Conservation (phyloP, 2,329 filamentous ascomycete genomes). For the Incumbomyces lentus region DNA sequence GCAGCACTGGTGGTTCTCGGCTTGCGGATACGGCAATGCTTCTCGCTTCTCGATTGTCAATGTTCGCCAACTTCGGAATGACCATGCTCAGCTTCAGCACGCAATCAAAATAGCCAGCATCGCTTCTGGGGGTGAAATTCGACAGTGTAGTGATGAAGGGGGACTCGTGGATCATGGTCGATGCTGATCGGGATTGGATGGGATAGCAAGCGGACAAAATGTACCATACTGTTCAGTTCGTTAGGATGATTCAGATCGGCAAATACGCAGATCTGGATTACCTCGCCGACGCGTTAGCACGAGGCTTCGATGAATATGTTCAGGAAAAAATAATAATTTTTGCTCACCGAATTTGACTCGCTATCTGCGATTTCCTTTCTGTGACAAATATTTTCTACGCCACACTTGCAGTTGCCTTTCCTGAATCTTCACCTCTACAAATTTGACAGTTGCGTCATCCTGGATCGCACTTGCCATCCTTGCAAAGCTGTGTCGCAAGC, state of each 20-base stretch:
- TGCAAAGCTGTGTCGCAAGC: too few species aligned
- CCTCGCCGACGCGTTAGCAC: not conserved
- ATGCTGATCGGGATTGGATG: constrained; percentile 3
- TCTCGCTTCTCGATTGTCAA: not conserved
- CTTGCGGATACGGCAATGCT: constrained; percentile 5
- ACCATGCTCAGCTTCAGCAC: constrained; percentile 1
- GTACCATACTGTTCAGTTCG: constrained; percentile 4
- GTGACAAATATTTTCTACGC: too few species aligned
- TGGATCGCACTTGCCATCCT: too few species aligned
- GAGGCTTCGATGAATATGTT: constrained; percentile 3
- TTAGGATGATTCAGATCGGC: not conserved
- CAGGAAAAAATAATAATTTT: not conserved
- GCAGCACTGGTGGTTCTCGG: constrained; percentile 1
- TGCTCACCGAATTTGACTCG: too few species aligned
- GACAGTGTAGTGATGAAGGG: not conserved
- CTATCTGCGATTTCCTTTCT: too few species aligned
- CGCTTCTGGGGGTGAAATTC: not conserved
- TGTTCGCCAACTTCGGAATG: constrained; percentile 1
- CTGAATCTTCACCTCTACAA: too few species aligned
- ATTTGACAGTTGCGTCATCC: too few species aligned
- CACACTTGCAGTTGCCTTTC: too few species aligned
- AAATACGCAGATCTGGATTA: too few species aligned
- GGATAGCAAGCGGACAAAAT: not conserved
- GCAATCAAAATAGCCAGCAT: not conserved
- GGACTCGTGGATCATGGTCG: constrained; percentile 3